phyloP scores from a whole-genome alignment of 306 rosid species.

The Cicer yamashitae region DNA sequence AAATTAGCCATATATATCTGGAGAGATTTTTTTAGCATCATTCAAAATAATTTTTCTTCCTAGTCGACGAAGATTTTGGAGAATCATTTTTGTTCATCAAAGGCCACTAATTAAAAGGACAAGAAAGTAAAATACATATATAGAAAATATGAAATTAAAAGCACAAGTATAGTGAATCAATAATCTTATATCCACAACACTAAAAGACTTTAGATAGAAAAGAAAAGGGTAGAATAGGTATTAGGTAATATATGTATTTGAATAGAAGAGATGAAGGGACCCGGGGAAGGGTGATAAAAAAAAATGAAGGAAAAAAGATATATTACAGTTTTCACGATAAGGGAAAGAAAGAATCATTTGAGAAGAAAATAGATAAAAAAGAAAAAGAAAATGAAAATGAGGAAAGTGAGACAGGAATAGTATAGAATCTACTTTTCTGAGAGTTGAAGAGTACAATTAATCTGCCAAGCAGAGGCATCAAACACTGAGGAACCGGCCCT shows the following conservation, averaged over 20 bases:
- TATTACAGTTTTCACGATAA: conserved; percentile 36
- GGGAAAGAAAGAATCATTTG: conserved; percentile 23
- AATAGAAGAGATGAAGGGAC: conserved; percentile 12
- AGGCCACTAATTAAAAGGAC: not conserved
- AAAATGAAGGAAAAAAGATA: not conserved
- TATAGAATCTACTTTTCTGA: conserved; percentile 56
- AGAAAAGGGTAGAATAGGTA: not conserved
- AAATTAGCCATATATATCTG: conserved; percentile 8
- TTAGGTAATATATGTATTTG: conserved; percentile 13
- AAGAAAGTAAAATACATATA: not conserved
- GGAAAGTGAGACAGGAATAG: conserved; percentile 54
- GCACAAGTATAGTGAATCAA: not conserved
- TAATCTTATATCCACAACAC: not conserved
- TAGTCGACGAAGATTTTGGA: not conserved
- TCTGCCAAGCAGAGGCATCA: conserved; percentile 56
- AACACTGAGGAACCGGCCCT: conserved; percentile 53
- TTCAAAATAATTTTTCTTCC: not conserved
- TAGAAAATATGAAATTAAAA: not conserved
- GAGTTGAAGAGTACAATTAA: conserved; percentile 52
- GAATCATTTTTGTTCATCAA: not conserved
- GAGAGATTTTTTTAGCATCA: not conserved
- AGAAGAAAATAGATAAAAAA: not conserved
- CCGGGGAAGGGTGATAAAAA: conserved; percentile 1
- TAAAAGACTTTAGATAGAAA: not conserved
- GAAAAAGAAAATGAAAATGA: conserved; percentile 39